Evolutionary conservation across 1,284 basidiomycete species (phyloP).

Genomic region (Hemileia vastatrix): DNA sequence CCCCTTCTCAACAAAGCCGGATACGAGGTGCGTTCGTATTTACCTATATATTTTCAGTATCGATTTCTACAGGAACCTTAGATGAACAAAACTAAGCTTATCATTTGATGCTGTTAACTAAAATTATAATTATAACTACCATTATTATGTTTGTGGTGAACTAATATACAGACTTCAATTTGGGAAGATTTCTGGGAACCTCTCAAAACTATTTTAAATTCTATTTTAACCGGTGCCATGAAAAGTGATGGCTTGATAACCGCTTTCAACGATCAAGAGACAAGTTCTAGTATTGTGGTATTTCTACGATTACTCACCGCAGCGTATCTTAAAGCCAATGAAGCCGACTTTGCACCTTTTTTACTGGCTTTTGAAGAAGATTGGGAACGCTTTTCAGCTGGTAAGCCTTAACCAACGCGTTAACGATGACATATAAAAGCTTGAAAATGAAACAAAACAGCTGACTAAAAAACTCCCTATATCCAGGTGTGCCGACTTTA

Average conservation of each 20-base stretch:
- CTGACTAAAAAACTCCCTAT: no score
- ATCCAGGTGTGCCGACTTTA: not conserved
- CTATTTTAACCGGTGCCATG: not conserved
- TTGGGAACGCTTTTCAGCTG: not conserved
- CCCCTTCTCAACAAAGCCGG: not conserved
- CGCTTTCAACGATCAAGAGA: slow-evolving; percentile 2
- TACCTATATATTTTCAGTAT: not conserved
- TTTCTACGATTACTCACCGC: slow-evolving; percentile 70
- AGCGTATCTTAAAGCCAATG: slow-evolving; percentile 62
- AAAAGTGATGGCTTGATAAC: not conserved
- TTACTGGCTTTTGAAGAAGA: slow-evolving; percentile 55
- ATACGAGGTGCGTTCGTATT: not conserved
- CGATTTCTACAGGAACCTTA: not conserved
- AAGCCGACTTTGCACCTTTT: slow-evolving; percentile 60
- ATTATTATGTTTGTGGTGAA: no score
- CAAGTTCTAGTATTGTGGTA: slow-evolving; percentile 50
- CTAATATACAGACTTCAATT: not conserved
- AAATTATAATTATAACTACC: no score
- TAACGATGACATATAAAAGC: no score
- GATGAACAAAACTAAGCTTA: no score
- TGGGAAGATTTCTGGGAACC: slow-evolving; percentile 2
- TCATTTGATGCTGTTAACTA: no score
- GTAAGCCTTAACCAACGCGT: no score
- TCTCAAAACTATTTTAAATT: not conserved
- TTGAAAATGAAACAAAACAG: no score